Evolutionary conservation across 306 rosid genomes (phyloP).

Genomic region (Phaseolus lunatus): DNA sequence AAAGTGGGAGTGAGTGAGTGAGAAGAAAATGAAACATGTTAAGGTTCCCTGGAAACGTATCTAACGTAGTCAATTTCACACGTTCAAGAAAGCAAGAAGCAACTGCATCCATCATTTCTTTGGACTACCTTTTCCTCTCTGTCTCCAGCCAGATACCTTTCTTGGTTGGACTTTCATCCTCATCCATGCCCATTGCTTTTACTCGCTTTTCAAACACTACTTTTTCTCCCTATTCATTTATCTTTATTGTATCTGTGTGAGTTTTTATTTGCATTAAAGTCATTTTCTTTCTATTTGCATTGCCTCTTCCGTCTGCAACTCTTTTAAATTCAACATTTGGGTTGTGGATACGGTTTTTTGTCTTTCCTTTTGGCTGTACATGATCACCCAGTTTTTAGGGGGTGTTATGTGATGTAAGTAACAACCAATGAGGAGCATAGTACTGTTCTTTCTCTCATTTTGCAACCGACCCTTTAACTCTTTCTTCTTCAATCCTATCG

Average conservation of each 20-base stretch:
- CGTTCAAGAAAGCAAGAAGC: background rate
- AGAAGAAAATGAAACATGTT: slow-evolving; percentile 50
- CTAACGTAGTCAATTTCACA: slow-evolving; percentile 61
- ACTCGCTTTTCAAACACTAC: slow-evolving; percentile 20
- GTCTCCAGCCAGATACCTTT: slow-evolving; percentile 25
- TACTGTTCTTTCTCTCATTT: slow-evolving; percentile 13
- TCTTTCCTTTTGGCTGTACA: slow-evolving; percentile 34
- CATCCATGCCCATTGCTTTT: background rate
- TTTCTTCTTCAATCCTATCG: slow-evolving; percentile 9
- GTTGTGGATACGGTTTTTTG: slow-evolving; percentile 23
- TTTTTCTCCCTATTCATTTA: background rate
- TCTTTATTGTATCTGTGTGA: background rate
- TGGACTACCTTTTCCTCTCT: slow-evolving; percentile 12
- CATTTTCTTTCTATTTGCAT: slow-evolving; percentile 29
- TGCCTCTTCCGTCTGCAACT: slow-evolving; percentile 40
- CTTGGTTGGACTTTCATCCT: slow-evolving; percentile 40
- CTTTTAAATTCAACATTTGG: background rate
- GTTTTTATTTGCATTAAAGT: background rate
- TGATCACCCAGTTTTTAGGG: slow-evolving; percentile 17
- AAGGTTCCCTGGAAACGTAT: slow-evolving; percentile 57
- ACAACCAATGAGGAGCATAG: too few species aligned
- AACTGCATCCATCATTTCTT: background rate
- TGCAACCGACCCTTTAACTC: slow-evolving; percentile 34
- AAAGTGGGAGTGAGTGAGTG: slow-evolving; percentile 5
- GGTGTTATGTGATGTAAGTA: background rate